Evolutionary conservation across 2,329 filamentous ascomycete species (phyloP).

Genomic region (Bimuria novae-zelandiae): DNA sequence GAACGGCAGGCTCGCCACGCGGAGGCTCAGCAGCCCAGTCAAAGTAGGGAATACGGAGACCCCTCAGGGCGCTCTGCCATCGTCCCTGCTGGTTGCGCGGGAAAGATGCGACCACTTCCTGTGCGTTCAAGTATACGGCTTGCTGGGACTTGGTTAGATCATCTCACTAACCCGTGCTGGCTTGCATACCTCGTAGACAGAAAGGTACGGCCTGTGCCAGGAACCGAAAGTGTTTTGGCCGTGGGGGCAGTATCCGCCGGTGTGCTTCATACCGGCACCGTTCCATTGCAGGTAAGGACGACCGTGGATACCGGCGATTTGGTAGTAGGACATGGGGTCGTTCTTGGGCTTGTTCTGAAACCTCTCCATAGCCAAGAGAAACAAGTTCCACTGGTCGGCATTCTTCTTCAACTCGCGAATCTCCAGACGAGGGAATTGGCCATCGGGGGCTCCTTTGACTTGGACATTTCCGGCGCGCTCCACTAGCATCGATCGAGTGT

Average conservation of each 20-base stretch:
- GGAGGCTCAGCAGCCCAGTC: constrained; percentile 52
- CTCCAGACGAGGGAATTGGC: constrained; percentile 60
- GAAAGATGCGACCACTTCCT: constrained; percentile 49
- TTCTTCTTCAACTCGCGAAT: constrained; percentile 67
- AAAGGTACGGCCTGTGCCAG: constrained; percentile 84
- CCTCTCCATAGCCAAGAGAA: constrained; percentile 73
- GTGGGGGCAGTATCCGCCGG: constrained; percentile 76
- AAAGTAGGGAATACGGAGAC: constrained; percentile 54
- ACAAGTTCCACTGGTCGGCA: constrained; percentile 73
- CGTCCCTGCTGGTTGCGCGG: constrained; percentile 44
- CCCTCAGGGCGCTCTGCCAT: constrained; percentile 47
- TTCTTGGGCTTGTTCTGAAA: constrained; percentile 71
- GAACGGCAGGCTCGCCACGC: constrained; percentile 31
- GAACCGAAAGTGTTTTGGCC: constrained; percentile 74
- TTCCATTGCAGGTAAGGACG: constrained; percentile 68
- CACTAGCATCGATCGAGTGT: constrained; percentile 25
- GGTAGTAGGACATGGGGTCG: constrained; percentile 73
- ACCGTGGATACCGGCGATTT: constrained; percentile 83
- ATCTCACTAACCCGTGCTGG: background rate
- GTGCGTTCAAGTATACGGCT: constrained; percentile 47
- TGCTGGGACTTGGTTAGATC: constrained; percentile 40
- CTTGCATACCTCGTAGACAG: constrained; percentile 59
- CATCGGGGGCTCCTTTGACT: constrained; percentile 18
- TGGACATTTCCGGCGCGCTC: constrained; percentile 34
- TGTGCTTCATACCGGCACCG: constrained; percentile 51